Evolutionary conservation across 768 basidiomycete species (phyloP), one percentile per base, ranked within the genome.

Genomic region (Hemileccinum impolitum): DNA sequence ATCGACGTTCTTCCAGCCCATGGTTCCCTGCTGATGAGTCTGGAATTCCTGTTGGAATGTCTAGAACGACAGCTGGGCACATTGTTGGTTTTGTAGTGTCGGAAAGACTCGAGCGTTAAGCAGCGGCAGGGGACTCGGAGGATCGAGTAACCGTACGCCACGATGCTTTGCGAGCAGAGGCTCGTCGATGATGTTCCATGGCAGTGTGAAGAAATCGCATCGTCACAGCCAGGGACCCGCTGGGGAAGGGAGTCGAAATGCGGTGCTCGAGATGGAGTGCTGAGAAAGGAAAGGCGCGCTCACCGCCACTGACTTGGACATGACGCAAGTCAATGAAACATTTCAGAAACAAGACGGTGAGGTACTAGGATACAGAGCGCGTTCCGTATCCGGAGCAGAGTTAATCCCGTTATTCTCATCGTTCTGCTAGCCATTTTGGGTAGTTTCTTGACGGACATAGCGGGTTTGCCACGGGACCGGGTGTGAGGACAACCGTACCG

Each of bases 1-100:
- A 65, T 84, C 77, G 69, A 87, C 75, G 71, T 85, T 84, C 66
- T 73, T 84, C 82, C 82, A 84, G 64, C 60, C 68, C 70, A 69
- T 72, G 18, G 34, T 59, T 15, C 50, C 49, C 52, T 47, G 31
- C 36, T 54, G 57, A 58, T 44, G 42, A 56, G 30, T 56, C 61
- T 59, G 52, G 58, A 65, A 70, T 59, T 54, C 55, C 61, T 60
- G 62, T 47, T 56, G 46, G 56, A 62, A 60, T 62, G 51, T 57
- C 61, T 47, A 45, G 49, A 31, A 23, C 48, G 45, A 39, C 39
- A 39, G 35, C 32, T 48, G 56, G 52, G 50, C 25, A 48, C 66
- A 68, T 64, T 54, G 54, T 68, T 54, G 62, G 60, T 70, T 68
- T 66, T 68, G 66, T 68, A 68, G 66, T 56, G 57, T 54, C 53